Percentiles rank a stretch among this genome's conserved stretches.
phyloP scores from a whole-genome alignment of 83 land plant genomes.

The Isoetes engelmannii region DNA sequence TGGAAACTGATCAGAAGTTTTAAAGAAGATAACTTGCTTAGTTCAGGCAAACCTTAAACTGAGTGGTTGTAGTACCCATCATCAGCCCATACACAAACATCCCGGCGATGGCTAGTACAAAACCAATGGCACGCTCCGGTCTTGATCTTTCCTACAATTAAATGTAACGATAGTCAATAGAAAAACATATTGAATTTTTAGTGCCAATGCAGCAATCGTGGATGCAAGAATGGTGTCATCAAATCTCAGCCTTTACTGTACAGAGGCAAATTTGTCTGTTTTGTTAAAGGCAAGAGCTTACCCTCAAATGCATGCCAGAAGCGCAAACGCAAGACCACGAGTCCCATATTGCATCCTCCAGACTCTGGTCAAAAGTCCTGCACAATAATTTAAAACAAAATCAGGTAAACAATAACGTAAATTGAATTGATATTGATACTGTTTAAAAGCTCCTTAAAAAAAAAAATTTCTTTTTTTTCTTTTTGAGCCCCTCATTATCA shows the following conservation, averaged over 20 bases:
- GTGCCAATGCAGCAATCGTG: neutral
- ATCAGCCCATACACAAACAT: neutral
- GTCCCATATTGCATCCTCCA: conserved; percentile 8
- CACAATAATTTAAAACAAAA: too few species aligned
- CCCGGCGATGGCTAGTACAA: neutral
- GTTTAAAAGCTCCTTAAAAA: too few species aligned
- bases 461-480: too few species aligned
- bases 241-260: neutral
- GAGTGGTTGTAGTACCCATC: conserved; percentile 8
- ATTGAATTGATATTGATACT: too few species aligned
- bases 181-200: neutral
- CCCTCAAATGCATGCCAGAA: conserved; percentile 6
- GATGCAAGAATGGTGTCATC: neutral
- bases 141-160: neutral
- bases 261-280: neutral
- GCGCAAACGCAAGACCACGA: conserved; percentile 10
- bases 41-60: neutral
- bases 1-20: too few species aligned
- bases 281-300: neutral
- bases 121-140: conserved; percentile 5
- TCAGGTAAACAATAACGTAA: too few species aligned
- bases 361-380: conserved; percentile 5
- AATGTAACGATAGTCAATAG: neutral
- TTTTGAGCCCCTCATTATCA: too few species aligned
- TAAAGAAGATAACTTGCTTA: too few species aligned